Evolutionary conservation across 768 basidiomycete genomes (phyloP).

Genomic region (Trametes punicea): DNA sequence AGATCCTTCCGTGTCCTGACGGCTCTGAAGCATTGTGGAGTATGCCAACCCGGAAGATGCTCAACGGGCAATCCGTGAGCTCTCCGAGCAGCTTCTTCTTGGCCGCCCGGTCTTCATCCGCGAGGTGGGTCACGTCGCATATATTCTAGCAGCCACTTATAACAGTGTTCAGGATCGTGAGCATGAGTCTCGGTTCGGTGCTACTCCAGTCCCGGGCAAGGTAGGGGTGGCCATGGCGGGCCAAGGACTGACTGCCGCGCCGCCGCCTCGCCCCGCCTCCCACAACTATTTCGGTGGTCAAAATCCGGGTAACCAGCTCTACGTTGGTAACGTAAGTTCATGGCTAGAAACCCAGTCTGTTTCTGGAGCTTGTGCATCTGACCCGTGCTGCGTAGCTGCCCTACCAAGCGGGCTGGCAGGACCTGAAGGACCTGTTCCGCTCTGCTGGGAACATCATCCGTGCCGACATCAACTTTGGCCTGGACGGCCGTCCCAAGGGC

Average conservation of each 20-base stretch:
- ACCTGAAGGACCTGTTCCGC: constrained; percentile 95
- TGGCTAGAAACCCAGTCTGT: neutral
- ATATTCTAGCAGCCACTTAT: neutral
- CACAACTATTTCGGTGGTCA: constrained; percentile 68
- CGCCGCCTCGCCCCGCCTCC: constrained; percentile 79
- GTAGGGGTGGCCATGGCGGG: constrained; percentile 96
- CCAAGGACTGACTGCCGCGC: constrained; percentile 74
- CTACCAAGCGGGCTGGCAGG: constrained; percentile 98
- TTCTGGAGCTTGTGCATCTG: neutral
- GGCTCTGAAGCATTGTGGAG: constrained; percentile 84
- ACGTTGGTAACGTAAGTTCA: constrained; percentile 79
- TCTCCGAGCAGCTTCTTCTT: constrained; percentile 86
- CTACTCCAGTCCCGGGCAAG: constrained; percentile 92
- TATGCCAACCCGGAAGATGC: constrained; percentile 88
- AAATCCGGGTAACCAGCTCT: constrained; percentile 89
- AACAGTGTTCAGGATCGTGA: constrained; percentile 82
- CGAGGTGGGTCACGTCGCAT: constrained; percentile 56
- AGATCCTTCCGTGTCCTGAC: constrained; percentile 18
- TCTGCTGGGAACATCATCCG: constrained; percentile 93
- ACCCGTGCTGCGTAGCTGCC: constrained; percentile 57
- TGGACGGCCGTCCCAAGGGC: constrained; percentile 91
- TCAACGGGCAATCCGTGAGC: constrained; percentile 83
- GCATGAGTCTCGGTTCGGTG: constrained; percentile 92
- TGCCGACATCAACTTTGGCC: constrained; percentile 92
- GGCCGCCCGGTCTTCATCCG: constrained; percentile 96